Evolutionary conservation across 352 stramenopile genomes (phyloP).

Genomic region (Pythium sukuiense): DNA sequence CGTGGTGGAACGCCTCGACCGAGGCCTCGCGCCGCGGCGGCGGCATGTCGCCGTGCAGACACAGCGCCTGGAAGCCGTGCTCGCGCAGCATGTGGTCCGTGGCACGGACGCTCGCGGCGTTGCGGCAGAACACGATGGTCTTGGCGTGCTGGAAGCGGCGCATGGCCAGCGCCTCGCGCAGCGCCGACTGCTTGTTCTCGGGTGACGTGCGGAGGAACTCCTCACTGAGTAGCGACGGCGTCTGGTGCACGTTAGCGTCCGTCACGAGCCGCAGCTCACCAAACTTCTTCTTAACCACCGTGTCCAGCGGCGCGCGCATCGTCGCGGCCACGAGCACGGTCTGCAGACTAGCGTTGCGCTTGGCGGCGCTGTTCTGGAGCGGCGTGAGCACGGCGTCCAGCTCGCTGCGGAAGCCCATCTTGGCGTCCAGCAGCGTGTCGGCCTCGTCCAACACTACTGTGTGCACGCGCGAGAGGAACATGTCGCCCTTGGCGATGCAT

Average conservation of each 20-base stretch:
- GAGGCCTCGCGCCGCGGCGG: constrained; percentile 49
- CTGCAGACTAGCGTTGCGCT: constrained; percentile 56
- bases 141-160: constrained; percentile 44
- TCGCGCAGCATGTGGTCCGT: constrained; percentile 85
- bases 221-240: constrained; percentile 54
- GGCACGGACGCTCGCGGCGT: constrained; percentile 66
- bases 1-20: constrained; percentile 52
- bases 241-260: constrained; percentile 71
- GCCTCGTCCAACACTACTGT: constrained; percentile 79
- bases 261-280: constrained; percentile 57
- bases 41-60: constrained; percentile 81
- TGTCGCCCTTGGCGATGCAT: constrained; percentile 65
- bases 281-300: constrained; percentile 75
- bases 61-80: constrained; percentile 59
- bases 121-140: constrained; percentile 79
- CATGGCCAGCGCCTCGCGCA: constrained; percentile 56
- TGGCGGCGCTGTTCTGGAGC: constrained; percentile 65
- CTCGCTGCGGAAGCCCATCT: constrained; percentile 79
- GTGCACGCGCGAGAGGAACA: constrained; percentile 74
- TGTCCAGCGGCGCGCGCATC: constrained; percentile 62
- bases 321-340: constrained; percentile 75
- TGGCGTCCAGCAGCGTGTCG: constrained; percentile 78
- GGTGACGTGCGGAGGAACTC: constrained; percentile 65
- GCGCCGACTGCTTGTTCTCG: constrained; percentile 66
- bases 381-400: constrained; percentile 67